Evolutionary conservation across 331 rosid genomes (phyloP).

Genomic region (Phaseolus coccineus): DNA sequence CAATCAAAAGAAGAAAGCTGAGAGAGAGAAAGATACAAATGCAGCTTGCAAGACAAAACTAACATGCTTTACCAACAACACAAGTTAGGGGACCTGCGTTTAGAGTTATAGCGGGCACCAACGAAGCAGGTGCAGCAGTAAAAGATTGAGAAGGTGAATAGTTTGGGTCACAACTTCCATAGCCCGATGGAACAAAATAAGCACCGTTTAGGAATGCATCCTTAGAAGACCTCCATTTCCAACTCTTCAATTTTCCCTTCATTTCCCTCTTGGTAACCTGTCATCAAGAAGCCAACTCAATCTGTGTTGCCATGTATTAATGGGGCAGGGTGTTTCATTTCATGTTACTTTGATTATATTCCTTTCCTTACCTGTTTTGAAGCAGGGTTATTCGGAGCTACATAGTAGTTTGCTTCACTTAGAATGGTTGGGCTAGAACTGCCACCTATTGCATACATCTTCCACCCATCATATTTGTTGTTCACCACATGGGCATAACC

Average conservation of each 20-base stretch:
- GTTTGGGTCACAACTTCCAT: slow-evolving; percentile 11
- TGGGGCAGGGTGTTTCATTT: background rate
- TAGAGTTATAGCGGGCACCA: background rate
- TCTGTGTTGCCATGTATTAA: background rate
- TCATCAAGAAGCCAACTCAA: slow-evolving; percentile 2
- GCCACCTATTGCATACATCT: slow-evolving; percentile 25
- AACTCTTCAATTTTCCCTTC: slow-evolving; percentile 7
- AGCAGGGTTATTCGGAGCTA: slow-evolving; percentile 11
- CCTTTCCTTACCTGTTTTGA: background rate
- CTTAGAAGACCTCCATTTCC: slow-evolving; percentile 26
- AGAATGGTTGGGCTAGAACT: slow-evolving; percentile 28
- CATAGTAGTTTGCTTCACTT: slow-evolving; percentile 15
- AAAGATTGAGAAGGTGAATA: background rate
- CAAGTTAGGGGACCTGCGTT: slow-evolving; percentile 12
- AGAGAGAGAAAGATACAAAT: background rate
- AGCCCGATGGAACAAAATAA: slow-evolving; percentile 22
- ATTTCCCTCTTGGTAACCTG: slow-evolving; percentile 25
- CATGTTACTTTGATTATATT: background rate
- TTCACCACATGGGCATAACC: slow-evolving; percentile 30
- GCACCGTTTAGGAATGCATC: slow-evolving; percentile 16
- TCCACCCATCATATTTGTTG: slow-evolving; percentile 27
- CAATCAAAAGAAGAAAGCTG: background rate
- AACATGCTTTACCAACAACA: slow-evolving; percentile 56
- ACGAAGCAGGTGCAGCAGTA: slow-evolving; percentile 8
- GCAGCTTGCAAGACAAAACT: background rate